Evolutionary conservation across 805 yeast species (phyloP), one percentile per base, ranked within the genome.

Genomic region (Wickerhamiella azyma): DNA sequence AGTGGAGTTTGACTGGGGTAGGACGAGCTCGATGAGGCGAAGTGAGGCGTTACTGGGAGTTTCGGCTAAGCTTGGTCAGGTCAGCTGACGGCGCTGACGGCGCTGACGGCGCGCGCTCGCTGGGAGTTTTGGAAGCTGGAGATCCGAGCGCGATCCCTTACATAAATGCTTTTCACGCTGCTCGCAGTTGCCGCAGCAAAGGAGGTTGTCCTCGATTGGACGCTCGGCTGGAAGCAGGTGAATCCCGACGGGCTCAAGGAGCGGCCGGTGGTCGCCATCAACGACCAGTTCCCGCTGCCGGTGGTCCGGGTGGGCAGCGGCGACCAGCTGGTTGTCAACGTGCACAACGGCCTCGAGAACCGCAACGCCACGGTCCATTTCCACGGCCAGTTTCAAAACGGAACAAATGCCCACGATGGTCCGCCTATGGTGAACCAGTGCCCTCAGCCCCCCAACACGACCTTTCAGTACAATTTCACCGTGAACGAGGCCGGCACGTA

Each of bases 321-420:
- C 55, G 98, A 92, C 66, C 71, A 81, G 13, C 70, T 92, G 43
- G 63, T 79, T 47, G 66, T 86, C 35, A 76, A 81, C 57, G 70
- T 89, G 64, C 76, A 74, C 53, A 92, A 92, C 59, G 85, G 84
- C 28, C 75, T 88, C 48, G 69, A 61, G 17, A 46, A 39, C n/a
- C 69, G 75, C 44, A 79, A 78, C 65, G 83, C 95, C 36, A 66
- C 92, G 6, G 63, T 89, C 55, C 98, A 92, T 66, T 85, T 85
- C 77, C 98, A 89, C 65, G 98, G 98, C 48, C 59, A 92, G 60
- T 92, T 82, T 76, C 85, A 79, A 66, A 71, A 77, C 54, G 83
- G 81, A 18, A 65, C 88, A 10, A 69, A 61, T 56, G 79, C 73
- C 59, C 82, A 82, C 89, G 98, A 89, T 64, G 98, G 98, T 48